Evolutionary conservation across 2,329 filamentous ascomycete genomes (phyloP).

Genomic region (Pseudogymnoascus sp.): DNA sequence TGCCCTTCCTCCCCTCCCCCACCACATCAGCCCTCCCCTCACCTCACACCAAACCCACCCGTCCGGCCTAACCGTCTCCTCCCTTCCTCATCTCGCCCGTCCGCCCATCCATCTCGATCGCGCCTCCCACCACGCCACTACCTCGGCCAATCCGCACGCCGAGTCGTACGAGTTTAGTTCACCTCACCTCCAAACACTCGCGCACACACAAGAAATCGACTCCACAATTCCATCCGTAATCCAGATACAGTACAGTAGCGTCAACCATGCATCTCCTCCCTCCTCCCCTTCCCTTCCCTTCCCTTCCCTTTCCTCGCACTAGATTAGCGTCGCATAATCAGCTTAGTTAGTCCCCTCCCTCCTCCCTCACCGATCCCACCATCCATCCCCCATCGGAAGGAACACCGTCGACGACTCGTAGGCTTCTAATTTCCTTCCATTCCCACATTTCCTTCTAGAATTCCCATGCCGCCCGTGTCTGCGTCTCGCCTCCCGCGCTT

Average conservation of each 20-base stretch:
- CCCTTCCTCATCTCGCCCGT: background rate
- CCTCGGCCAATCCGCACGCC: background rate
- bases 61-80: background rate
- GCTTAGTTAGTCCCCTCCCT: too few relatives aligned
- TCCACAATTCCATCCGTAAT: background rate
- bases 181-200: background rate
- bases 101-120: background rate
- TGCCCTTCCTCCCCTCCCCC: background rate
- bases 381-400: background rate
- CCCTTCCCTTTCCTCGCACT: background rate
- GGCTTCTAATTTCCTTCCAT: background rate
- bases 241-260: background rate
- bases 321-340: background rate
- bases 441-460: constrained; percentile 1
- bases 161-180: background rate
- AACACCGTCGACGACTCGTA: background rate
- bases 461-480: background rate
- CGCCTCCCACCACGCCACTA: background rate
- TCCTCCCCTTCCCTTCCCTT: background rate
- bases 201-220: too few relatives aligned
- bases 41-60: background rate
- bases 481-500: background rate
- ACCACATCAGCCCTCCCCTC: background rate
- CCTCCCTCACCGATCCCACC: too few relatives aligned
- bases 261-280: too few relatives aligned